These are phyloP conservation scores for Kwoniella mangroviensis DNA, from an alignment of 768 basidiomycete genomes.

Conservation along the genomic window DNA sequence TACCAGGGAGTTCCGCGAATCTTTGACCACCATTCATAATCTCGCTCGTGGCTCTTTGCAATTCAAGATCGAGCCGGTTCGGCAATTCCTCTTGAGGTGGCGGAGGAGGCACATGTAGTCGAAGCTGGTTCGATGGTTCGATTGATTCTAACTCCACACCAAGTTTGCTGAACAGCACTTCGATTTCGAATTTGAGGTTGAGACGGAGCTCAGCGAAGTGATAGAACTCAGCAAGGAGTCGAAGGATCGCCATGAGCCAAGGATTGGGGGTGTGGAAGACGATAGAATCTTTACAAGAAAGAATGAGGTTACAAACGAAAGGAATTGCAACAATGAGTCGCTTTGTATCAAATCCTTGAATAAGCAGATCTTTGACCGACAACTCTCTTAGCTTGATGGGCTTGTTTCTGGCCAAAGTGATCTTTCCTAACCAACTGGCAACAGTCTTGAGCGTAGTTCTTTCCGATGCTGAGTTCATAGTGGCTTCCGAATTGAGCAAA, in stretches of 20 bases:
- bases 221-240: constrained; percentile 91
- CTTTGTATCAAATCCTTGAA: constrained; percentile 92
- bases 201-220: constrained; percentile 94
- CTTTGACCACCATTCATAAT: constrained; percentile 58
- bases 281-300: constrained; percentile 83
- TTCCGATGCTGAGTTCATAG: constrained; percentile 81
- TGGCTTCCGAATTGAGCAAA: constrained; percentile 88
- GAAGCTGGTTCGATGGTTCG: constrained; percentile 79
- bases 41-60: constrained; percentile 66
- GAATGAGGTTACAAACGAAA: constrained; percentile 95
- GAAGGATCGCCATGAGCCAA: constrained; percentile 95
- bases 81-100: constrained; percentile 62
- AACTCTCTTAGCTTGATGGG: constrained; percentile 92
- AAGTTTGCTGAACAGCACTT: constrained; percentile 89
- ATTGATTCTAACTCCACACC: constrained; percentile 83
- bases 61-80: constrained; percentile 78
- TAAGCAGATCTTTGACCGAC: constrained; percentile 94
- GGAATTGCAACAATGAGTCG: constrained; percentile 92
- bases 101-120: constrained; percentile 58
- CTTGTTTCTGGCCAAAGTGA: constrained; percentile 88
- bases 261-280: constrained; percentile 97
- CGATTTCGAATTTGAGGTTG: constrained; percentile 98
- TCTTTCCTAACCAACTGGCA: constrained; percentile 89
- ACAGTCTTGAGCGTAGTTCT: constrained; percentile 89
- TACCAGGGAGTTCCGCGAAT: constrained; percentile 38